Conservation (phyloP, 306 rosid species). For the Gillenia trifoliata region DNA sequence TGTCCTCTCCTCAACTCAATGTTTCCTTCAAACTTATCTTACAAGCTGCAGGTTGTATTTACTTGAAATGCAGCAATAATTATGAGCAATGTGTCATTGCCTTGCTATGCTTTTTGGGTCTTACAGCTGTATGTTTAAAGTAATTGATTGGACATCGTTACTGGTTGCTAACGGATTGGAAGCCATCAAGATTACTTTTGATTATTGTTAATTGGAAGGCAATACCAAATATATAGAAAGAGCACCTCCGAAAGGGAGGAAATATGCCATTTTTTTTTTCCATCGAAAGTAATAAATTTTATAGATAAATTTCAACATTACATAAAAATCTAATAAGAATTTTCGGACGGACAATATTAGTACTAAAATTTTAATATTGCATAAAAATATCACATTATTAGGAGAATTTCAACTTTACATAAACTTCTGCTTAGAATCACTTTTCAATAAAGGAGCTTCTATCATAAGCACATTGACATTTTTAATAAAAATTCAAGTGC, state of each 20-base stretch:
- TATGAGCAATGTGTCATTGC: neutral
- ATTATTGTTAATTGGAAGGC: neutral
- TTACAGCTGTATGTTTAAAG: neutral
- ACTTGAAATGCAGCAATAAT: neutral
- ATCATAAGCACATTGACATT: no score
- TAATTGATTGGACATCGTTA: neutral
- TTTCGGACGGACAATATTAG: no score
- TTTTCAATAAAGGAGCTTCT: no score
- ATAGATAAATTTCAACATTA: no score
- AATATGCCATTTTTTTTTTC: neutral
- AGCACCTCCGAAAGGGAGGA: neutral
- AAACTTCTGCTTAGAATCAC: no score
- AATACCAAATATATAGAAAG: neutral
- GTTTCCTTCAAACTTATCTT: conserved; percentile 2
- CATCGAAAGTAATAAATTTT: neutral
- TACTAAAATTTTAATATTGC: no score
- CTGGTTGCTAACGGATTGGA: neutral
- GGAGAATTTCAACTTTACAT: no score
- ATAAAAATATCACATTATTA: no score
- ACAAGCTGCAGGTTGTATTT: neutral
- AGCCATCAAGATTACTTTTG: no score
- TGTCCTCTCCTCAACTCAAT: neutral
- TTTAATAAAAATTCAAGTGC: no score
- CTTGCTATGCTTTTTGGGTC: neutral
- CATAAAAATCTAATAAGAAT: no score